A percentile compares a stretch with the other conserved stretches of the same genome.
These are phyloP conservation scores for Pichia scutulata DNA, from an alignment of 805 yeast genomes.

Conservation along the genomic window DNA sequence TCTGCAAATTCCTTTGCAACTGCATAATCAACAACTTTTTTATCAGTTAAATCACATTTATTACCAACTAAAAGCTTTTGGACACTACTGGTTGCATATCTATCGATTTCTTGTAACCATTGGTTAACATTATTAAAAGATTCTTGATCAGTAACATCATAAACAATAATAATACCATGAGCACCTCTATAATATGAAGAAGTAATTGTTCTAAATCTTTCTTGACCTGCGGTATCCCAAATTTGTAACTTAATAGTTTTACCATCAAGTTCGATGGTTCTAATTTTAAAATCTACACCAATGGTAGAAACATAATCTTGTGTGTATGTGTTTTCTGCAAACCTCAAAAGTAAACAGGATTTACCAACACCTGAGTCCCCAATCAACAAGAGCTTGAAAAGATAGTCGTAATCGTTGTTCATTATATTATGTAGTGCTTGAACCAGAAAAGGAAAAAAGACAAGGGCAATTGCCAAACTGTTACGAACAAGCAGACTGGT, in stretches of 20 bases:
- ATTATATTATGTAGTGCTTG: slow-evolving; percentile 25
- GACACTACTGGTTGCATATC: slow-evolving; percentile 97
- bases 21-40: slow-evolving; percentile 91
- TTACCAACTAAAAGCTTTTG: slow-evolving; percentile 94
- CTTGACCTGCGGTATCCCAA: slow-evolving; percentile 99
- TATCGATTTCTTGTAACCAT: slow-evolving; percentile 97
- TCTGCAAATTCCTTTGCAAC: slow-evolving; percentile 98
- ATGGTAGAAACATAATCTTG: slow-evolving; percentile 96
- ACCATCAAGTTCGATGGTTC: slow-evolving; percentile 90
- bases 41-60: slow-evolving; percentile 89
- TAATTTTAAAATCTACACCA: slow-evolving; percentile 91
- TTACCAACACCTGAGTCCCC: slow-evolving; percentile 99
- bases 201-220: slow-evolving; percentile 94
- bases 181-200: slow-evolving; percentile 98
- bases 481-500: not conserved
- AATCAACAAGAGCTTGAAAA: slow-evolving; percentile 88
- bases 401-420: slow-evolving; percentile 96
- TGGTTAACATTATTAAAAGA: slow-evolving; percentile 93
- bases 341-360: slow-evolving; percentile 88
- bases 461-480: not conserved
- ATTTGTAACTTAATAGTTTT: slow-evolving; percentile 95
- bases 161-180: slow-evolving; percentile 95
- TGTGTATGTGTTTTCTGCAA: slow-evolving; percentile 95
- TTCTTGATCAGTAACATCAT: slow-evolving; percentile 96
- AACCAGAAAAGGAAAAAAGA: not conserved